phyloP scores from a whole-genome alignment of 257 asterid genomes.

The Anisodus tanguticus region DNA sequence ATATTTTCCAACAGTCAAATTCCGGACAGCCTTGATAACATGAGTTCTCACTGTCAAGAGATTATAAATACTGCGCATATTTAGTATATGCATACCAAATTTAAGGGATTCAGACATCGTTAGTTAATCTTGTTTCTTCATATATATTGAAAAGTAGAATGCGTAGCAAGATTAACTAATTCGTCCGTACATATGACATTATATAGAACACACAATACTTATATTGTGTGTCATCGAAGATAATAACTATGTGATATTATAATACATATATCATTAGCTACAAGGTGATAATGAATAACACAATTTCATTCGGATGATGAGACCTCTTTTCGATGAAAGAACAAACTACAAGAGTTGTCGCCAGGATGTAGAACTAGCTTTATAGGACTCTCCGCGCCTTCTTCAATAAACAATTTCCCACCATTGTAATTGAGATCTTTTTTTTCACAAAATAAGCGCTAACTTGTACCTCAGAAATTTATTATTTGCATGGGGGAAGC shows the following conservation, averaged over 20 bases:
- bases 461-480: conserved; percentile 11
- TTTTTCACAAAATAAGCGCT: conserved; percentile 49
- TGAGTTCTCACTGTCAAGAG: too few relatives aligned
- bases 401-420: conserved; percentile 32
- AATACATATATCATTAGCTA: neutral
- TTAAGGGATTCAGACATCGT: too few relatives aligned
- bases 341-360: conserved; percentile 51
- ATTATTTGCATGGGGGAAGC: neutral
- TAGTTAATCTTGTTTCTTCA: too few relatives aligned
- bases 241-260: neutral
- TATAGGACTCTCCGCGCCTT: conserved; percentile 40
- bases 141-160: too few relatives aligned
- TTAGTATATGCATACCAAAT: too few relatives aligned
- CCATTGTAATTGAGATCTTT: conserved; percentile 35
- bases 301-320: conserved; percentile 27
- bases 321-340: conserved; percentile 29
- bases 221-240: neutral
- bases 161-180: too few relatives aligned
- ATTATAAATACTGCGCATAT: too few relatives aligned
- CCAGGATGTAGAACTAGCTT: conserved; percentile 44
- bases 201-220: neutral
- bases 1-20: too few relatives aligned
- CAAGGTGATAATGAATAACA: neutral
- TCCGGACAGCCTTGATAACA: too few relatives aligned
- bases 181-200: neutral